These are phyloP conservation scores for Edaphochlamys debaryana DNA, from an alignment of 139 green algal genomes.

Conservation along the genomic window DNA sequence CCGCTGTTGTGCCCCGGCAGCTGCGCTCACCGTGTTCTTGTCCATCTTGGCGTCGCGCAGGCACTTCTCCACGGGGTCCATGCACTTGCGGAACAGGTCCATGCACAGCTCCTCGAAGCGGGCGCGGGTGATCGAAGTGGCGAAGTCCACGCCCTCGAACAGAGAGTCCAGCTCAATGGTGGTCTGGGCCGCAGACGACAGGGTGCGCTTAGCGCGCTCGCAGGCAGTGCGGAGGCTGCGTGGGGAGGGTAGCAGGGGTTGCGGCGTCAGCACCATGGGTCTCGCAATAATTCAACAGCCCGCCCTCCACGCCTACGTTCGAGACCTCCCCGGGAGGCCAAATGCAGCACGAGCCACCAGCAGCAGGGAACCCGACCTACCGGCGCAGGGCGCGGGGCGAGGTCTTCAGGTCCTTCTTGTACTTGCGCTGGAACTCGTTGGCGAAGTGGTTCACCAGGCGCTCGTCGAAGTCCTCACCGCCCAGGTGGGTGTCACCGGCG, in stretches of 20 bases:
- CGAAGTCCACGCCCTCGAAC: conserved; percentile 98
- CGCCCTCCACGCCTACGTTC: too few relatives aligned
- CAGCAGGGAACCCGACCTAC: too few relatives aligned
- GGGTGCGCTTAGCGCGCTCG: conserved; percentile 95
- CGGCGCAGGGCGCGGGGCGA: conserved; percentile 66
- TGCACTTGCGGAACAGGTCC: conserved; percentile 99
- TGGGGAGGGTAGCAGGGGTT: not conserved
- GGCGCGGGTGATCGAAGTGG: conserved; percentile 94
- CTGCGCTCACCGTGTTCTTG: conserved; percentile 64
- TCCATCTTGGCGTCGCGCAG: conserved; percentile 92
- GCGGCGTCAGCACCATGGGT: not conserved
- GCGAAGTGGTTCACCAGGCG: conserved; percentile 93
- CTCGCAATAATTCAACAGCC: too few relatives aligned
- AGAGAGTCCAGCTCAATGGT: conserved; percentile 97
- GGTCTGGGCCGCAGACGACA: conserved; percentile 89
- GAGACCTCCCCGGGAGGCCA: too few relatives aligned
- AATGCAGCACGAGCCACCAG: too few relatives aligned
- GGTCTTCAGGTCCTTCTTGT: conserved; percentile 97
- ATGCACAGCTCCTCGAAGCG: conserved; percentile 99
- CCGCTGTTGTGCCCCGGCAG: too few relatives aligned
- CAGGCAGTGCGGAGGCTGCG: conserved; percentile 86
- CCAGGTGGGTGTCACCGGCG: conserved; percentile 97
- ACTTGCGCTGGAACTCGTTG: conserved; percentile 99
- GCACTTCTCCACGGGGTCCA: conserved; percentile 98
- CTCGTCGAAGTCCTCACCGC: conserved; percentile 99